These are phyloP conservation scores for Geotrichum klebahnii DNA, from an alignment of 1,139 yeast genomes.

Conservation along the genomic window DNA sequence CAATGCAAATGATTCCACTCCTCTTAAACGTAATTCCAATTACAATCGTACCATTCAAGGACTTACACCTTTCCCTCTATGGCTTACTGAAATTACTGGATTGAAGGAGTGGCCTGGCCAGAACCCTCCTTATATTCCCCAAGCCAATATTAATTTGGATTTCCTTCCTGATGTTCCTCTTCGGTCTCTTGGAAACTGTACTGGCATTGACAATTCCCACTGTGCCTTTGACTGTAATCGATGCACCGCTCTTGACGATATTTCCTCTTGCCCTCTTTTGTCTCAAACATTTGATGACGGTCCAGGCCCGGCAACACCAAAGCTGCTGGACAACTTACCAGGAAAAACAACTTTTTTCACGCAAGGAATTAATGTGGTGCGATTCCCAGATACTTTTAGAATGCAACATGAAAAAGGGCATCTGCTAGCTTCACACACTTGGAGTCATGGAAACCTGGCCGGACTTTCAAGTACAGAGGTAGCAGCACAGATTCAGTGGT, in stretches of 20 bases:
- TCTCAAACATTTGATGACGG: conserved; percentile 96
- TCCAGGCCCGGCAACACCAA: conserved; percentile 69
- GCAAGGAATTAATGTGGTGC: conserved; percentile 73
- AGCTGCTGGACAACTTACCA: conserved; percentile 51
- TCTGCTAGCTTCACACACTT: conserved; percentile 81
- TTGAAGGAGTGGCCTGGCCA: conserved; percentile 74
- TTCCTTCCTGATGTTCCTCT: conserved; percentile 48
- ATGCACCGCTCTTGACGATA: conserved; percentile 76
- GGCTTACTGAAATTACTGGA: conserved; percentile 76
- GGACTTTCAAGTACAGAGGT: conserved; percentile 70
- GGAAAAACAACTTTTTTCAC: conserved; percentile 74
- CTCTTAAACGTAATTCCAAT: neutral
- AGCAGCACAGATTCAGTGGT: conserved; percentile 89
- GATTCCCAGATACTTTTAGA: conserved; percentile 68
- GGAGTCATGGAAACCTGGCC: conserved; percentile 88
- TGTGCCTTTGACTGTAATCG: conserved; percentile 87
- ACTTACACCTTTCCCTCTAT: conserved; percentile 52
- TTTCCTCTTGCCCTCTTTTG: conserved; percentile 61
- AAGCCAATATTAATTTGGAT: conserved; percentile 61
- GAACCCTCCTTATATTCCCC: conserved; percentile 81
- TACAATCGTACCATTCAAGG: conserved; percentile 8
- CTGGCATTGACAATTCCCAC: conserved; percentile 44
- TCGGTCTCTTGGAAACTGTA: conserved; percentile 62
- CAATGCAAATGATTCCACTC: neutral
- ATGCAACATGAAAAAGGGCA: conserved; percentile 61